phyloP scores from a whole-genome alignment of 768 basidiomycete genomes.

The Amanita molliuscula region DNA sequence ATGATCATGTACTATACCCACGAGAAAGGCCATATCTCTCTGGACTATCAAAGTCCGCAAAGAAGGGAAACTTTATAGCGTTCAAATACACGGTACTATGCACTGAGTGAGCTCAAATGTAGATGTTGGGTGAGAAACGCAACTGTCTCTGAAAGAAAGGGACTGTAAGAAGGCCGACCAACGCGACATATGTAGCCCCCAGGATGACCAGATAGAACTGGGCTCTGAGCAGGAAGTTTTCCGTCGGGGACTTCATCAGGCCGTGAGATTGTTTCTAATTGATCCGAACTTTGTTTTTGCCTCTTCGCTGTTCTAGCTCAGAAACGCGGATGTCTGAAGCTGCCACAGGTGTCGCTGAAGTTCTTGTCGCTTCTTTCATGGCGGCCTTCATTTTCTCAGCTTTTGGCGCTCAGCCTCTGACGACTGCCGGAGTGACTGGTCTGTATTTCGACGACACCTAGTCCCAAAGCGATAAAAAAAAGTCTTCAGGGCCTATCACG shows the following conservation, averaged over 20 bases:
- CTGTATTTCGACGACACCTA: background rate
- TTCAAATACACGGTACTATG: conserved; percentile 49
- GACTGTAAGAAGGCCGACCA: conserved; percentile 43
- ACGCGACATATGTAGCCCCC: conserved; percentile 41
- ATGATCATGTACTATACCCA: conserved; percentile 23
- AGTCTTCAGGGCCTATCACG: conserved; percentile 66
- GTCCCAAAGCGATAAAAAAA: background rate
- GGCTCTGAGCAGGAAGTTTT: conserved; percentile 7
- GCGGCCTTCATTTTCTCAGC: conserved; percentile 82
- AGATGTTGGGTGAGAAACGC: conserved; percentile 16
- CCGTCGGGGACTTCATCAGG: background rate
- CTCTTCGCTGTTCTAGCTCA: too few relatives aligned
- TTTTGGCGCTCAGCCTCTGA: conserved; percentile 84
- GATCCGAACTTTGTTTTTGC: too few relatives aligned
- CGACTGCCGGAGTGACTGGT: conserved; percentile 89
- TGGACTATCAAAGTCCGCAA: conserved; percentile 54
- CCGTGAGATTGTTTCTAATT: background rate
- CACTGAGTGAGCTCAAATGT: background rate
- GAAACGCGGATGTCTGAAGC: background rate
- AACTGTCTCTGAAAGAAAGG: conserved; percentile 66
- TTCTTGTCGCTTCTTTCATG: conserved; percentile 77
- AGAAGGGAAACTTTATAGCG: conserved; percentile 49
- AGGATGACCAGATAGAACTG: conserved; percentile 28
- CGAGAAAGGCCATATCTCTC: conserved; percentile 78
- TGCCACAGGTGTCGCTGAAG: conserved; percentile 64